Percentiles rank a stretch among this genome's conserved stretches.
phyloP scores from a whole-genome alignment of 2,329 filamentous ascomycete genomes.

The Fusarium sublunatum region DNA sequence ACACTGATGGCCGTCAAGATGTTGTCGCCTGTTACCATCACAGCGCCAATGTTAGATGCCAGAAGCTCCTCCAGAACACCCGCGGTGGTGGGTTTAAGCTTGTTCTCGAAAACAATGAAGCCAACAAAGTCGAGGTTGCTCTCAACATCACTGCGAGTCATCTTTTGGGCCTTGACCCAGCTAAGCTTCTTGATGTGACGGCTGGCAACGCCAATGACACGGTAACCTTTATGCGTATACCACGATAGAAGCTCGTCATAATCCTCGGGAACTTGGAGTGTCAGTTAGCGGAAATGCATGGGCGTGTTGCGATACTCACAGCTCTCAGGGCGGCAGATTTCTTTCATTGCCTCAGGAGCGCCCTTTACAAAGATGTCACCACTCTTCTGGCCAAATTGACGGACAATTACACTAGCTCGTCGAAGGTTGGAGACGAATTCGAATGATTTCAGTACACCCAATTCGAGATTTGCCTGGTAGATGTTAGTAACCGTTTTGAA shows the following conservation, averaged over 20 bases:
- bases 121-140: conserved; percentile 86
- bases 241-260: conserved; percentile 89
- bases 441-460: conserved; percentile 90
- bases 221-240: conserved; percentile 95
- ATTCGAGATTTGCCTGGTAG: conserved; percentile 72
- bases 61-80: conserved; percentile 84
- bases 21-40: conserved; percentile 99
- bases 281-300: conserved; percentile 32
- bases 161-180: conserved; percentile 95
- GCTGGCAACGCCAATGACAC: conserved; percentile 94
- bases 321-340: conserved; percentile 86
- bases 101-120: conserved; percentile 99
- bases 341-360: conserved; percentile 94
- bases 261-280: conserved; percentile 75
- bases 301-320: conserved; percentile 62
- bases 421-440: conserved; percentile 95
- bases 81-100: conserved; percentile 88
- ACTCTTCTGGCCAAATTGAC: conserved; percentile 85
- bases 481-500: background rate
- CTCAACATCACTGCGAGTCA: conserved; percentile 88
- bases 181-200: conserved; percentile 88
- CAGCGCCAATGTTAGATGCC: conserved; percentile 83
- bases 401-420: conserved; percentile 90
- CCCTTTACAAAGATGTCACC: conserved; percentile 95
- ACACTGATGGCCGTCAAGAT: conserved; percentile 97